Evolutionary conservation across 352 stramenopile genomes (phyloP), one percentile per base, ranked within the genome.

Genomic region (Globisporangium cystogenes): DNA sequence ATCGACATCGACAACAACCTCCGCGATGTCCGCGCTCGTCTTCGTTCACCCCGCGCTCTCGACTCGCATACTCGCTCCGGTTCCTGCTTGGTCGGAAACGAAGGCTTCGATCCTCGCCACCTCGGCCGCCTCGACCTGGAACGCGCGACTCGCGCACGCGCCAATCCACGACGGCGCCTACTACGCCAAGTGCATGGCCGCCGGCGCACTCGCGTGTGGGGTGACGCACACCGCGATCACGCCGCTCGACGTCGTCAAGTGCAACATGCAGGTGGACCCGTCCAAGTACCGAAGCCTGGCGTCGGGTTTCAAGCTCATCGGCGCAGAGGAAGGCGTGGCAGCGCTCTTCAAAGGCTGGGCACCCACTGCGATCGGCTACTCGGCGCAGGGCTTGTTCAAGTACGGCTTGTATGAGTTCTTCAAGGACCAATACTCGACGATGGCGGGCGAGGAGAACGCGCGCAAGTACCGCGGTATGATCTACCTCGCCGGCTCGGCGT

Each of bases 361-460:
- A 20, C 91, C 92, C 11, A 98, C 92, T 10, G 79, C 87, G 35
- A 84, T 97, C 57, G 92, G 92, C 21, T 98, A 98, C 77, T 95
- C 85, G 48, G 62, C 72, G 10, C 88, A 97, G 73, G 87, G 87
- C 33, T 68, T 95, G 55, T 96, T 82, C 76, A 96, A 96, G 77
- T 98, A 98, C 65, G 92, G 92, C 24, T 89, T 97, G 60, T 97
- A 98, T 70, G 92, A 98, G 77, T 90, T 94, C 80, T 98, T 98
- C 73, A 98, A 98, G 84, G 89, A 97, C 69, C 72, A 86, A 41
- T 98, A 98, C 88, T 81, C 66, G 60, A 96, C 64, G 53, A 74
- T 97, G 62, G 86, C 88, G 37, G 90, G 90, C 40, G 82, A 96
- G 61, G 91, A 98, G 71, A 95, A 90, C 66, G 76, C 90, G 20